Base-by-base conservation (phyloP, 192 early-diverging fungal species). In the Backusella parvicylindrica region DNA sequence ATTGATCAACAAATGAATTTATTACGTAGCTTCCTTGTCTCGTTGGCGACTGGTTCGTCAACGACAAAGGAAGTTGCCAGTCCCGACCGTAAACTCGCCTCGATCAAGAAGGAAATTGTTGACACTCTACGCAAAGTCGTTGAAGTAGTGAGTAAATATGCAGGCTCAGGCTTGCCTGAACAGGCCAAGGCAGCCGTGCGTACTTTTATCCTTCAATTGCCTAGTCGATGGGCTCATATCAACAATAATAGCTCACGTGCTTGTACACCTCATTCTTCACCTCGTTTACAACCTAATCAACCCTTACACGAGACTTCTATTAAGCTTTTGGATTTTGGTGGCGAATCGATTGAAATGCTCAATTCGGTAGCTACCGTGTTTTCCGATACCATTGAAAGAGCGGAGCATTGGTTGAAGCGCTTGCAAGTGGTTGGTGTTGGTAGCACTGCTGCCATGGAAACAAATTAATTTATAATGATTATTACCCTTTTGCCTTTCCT, bases 91-190 rank as follows among this genome's bases (percentile, higher is more conserved):
- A 84, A 74, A 11, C 75, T 94, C 64, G 85, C 84, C 0, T 76
- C 81, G 8, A 88, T 94, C 65, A 90, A 91, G 72, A 89, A 89
- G n/a, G 96, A 97, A 63, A 88, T 97, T 2, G 91, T 95, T 3
- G 88, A 91, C 30, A 95, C 95, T 0, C 81, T 98, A n/a, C 88
- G 94, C 32, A 90, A 90, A 37, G 96, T 95, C 0, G 92, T 98
- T 4, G 92, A 91, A 56, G 89, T 98, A 16, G 86, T 98, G 38
- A 92, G 90, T 35, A 89, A 91, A 60, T 94, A 98, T 77, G 95
- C 96, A 31, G 91, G 92, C 13, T 85, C 90, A 2, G 91, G 91
- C 66, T 82, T 98, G 50, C 94, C 96, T 1, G 93, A 90, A 63
- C 92, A 91, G 47, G 94, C 95, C 28, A 84, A 92, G 43, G 79